Evolutionary conservation across 2,329 filamentous ascomycete species (phyloP), one percentile per base, ranked within the genome.

Genomic region (Aureobasidium sp.): DNA sequence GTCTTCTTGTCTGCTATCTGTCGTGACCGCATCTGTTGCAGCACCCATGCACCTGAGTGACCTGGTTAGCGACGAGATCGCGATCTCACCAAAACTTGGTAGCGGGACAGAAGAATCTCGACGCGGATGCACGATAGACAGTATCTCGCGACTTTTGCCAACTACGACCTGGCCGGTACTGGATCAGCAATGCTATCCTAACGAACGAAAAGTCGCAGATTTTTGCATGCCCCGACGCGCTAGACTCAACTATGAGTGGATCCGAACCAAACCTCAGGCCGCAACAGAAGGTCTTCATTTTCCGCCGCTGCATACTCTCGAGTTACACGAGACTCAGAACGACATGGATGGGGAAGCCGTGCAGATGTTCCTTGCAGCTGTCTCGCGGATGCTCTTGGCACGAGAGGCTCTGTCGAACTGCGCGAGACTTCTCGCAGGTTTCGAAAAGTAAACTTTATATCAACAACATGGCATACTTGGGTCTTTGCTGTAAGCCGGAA

Each of bases 71-170:
- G 7, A 38, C 34, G 19, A 10, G 17, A 17, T 24, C 21, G 21
- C 14, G 29, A 35, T 35, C 19, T 47, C 21, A 25, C 1, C 19
- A 6, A 17, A 38, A 49, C 45, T 34, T 49, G 45, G 34, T 22
- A 49, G 45, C 34, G 34, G 45, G 22, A 10, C 24, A 21, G 34
- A 25, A 12, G 29, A 11, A 49, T 49, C 45, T 49, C 34, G 34
- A 38, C 29, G 38, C 24, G n/a, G 12, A 49, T 49, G 45, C 45
- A 49, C 38, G 45, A 49, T 49, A n/a, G n/a, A n/a, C n/a, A n/a
- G 12, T 6, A 38, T 29, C 16, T 29, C 24, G 34, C 32, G 11
- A 27, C 22, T 11, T 25, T 38, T 25, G 6, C 42, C 42, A 35
- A 21, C 35, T 22, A 2, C 21, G 29, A 35, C 14, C 4, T 16